These are phyloP conservation scores for Osmanthus fragrans DNA, from an alignment of 257 asterid species.

Conservation along the genomic window DNA sequence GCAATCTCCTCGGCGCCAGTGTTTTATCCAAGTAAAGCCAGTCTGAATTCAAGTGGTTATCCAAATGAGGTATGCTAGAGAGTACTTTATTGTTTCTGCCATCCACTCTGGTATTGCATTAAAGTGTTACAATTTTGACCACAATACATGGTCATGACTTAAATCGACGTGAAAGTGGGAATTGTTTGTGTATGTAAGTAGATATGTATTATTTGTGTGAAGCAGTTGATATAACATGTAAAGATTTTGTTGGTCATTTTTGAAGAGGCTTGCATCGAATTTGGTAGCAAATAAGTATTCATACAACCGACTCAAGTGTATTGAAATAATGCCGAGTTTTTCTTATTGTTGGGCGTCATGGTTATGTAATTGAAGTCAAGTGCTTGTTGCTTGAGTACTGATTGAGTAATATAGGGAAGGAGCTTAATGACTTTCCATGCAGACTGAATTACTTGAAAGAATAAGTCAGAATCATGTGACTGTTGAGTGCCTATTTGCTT, in stretches of 20 bases:
- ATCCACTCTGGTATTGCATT: constrained; percentile 6
- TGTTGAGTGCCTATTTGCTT: constrained; percentile 1
- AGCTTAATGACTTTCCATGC: constrained; percentile 9
- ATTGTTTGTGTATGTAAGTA: constrained; percentile 7
- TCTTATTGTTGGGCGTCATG: background rate
- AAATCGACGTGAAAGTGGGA: background rate
- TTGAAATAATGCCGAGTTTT: background rate
- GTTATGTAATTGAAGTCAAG: background rate
- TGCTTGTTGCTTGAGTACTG: background rate
- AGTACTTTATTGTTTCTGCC: background rate
- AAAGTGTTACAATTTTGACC: background rate
- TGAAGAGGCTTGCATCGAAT: background rate
- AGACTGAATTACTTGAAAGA: constrained; percentile 9
- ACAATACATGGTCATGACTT: background rate
- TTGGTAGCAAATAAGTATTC: background rate
- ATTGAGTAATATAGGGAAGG: constrained; percentile 3
- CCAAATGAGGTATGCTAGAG: constrained; percentile 46
- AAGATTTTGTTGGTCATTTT: background rate
- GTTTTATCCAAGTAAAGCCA: constrained; percentile 36
- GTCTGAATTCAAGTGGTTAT: constrained; percentile 42
- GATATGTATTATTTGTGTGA: background rate
- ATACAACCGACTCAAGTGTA: no score
- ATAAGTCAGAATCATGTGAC: constrained; percentile 1
- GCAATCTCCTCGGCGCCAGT: constrained; percentile 27
- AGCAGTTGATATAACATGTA: background rate